These are phyloP conservation scores for Tetratostichococcus sp. DNA, from an alignment of 139 green algal species.

Conservation along the genomic window DNA sequence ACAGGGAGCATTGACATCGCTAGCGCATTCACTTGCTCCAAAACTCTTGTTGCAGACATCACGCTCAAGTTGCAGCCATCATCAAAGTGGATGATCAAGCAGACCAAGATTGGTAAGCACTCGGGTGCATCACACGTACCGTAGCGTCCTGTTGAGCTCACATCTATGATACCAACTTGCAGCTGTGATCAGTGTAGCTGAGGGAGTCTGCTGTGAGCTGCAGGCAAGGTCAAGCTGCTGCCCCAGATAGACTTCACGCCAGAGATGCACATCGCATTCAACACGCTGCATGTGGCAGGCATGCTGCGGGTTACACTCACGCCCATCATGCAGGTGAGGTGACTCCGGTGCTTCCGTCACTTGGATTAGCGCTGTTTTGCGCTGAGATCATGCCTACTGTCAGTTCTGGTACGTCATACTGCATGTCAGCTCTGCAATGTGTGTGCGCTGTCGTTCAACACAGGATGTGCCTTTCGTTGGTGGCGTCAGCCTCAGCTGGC, in stretches of 20 bases:
- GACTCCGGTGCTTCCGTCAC: too few species aligned
- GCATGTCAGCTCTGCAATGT: too few species aligned
- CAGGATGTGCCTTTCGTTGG: constrained; percentile 38
- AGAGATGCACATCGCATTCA: constrained; percentile 3
- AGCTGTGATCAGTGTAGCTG: too few species aligned
- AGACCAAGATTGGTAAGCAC: constrained; percentile 3
- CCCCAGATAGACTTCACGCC: constrained; percentile 5
- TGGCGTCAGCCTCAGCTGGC: constrained; percentile 18
- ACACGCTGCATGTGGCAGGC: constrained; percentile 20
- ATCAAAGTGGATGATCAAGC: constrained; percentile 4
- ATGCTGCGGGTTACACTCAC: constrained; percentile 27
- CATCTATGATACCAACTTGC: too few species aligned
- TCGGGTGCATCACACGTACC: neutral
- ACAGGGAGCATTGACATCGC: too few species aligned
- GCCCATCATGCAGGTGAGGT: constrained; percentile 10
- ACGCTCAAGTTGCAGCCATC: constrained; percentile 23
- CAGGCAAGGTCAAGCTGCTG: constrained; percentile 13
- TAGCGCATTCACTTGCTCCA: too few species aligned
- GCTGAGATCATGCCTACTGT: too few species aligned
- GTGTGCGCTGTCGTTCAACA: neutral
- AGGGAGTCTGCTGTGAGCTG: too few species aligned
- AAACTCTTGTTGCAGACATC: constrained; percentile 17
- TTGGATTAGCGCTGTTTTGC: too few species aligned
- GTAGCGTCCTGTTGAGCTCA: too few species aligned
- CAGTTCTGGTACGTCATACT: too few species aligned